Base-by-base conservation (phyloP, 306 rosid species). In the Pyrus communis region DNA sequence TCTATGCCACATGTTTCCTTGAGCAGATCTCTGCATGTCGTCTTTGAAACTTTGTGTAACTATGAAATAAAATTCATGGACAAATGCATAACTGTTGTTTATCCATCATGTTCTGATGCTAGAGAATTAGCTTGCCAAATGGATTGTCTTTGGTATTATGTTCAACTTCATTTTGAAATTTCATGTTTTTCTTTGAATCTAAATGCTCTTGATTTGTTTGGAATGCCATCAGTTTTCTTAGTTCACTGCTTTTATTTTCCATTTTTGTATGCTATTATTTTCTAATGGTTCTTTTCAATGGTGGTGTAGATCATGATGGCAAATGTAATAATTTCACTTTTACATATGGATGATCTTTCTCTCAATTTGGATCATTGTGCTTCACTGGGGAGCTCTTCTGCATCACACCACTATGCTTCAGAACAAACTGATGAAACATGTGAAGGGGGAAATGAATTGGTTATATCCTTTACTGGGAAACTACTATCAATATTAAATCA, bases 331-430 rank as follows among this genome's bases (percentile, higher is more conserved):
- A 84, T 95, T 74, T 95, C 98, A 30, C 89, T 90, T 70, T 79
- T 95, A 84, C 97, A 90, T 84, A 92, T 95, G 96, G 91, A 89
- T 81, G 92, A 87, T 85, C 86, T 88, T 75, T 90, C 97, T 77
- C 87, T 87, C 71, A 87, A 86, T 83, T 79, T 81, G 82, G 84
- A 75, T 62, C 91, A 88, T 80, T 85, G 89, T 60, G 84, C 81
- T 75, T 85, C 88, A 51, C 86, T 85, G 38, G 87, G 82, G 84
- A 84, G 85, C 54, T n/a, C 66, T 76, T 72, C 87, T 64, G 88
- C 84, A 77, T 76, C 82, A 71, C 25, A 77, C 68, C 45, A 54
- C 82, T 62, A 59, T 73, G 74, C 87, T 64, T 76, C 67, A 51
- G 93, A 89, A 75, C 79, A 89, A 76, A 76, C 63, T 80, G 89